A percentile compares a stretch with the other conserved stretches of the same genome.
phyloP scores from a whole-genome alignment of 441 rosid species.

The Syzygium syzygioides region DNA sequence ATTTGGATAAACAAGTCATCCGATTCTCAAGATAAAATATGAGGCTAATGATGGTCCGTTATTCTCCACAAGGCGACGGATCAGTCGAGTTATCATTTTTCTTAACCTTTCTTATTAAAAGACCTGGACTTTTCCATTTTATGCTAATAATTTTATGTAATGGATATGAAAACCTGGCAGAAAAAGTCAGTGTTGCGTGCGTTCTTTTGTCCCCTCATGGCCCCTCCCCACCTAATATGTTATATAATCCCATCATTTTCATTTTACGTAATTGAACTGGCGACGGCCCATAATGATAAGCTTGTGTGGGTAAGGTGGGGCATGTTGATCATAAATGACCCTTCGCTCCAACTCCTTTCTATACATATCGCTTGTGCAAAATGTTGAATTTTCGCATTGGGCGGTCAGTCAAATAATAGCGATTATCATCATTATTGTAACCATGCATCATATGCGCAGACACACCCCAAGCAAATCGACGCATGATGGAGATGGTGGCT shows the following conservation, averaged over 20 bases:
- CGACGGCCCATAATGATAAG: background rate
- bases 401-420: background rate
- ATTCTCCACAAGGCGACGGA: background rate
- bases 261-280: background rate
- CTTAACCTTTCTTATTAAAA: background rate
- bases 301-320: background rate
- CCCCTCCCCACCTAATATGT: background rate
- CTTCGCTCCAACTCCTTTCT: background rate
- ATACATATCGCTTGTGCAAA: background rate
- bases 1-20: background rate
- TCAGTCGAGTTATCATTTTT: background rate
- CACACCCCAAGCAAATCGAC: background rate
- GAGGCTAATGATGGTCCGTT: background rate
- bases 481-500: background rate
- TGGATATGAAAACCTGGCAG: background rate
- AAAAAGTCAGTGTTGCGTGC: background rate
- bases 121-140: background rate
- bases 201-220: background rate
- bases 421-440: background rate
- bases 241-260: background rate
- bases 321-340: background rate
- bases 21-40: background rate
- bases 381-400: background rate
- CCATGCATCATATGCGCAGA: background rate
- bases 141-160: background rate